These are phyloP conservation scores for Ceraceosorus guamensis DNA, from an alignment of 1,284 basidiomycete genomes.

Conservation along the genomic window DNA sequence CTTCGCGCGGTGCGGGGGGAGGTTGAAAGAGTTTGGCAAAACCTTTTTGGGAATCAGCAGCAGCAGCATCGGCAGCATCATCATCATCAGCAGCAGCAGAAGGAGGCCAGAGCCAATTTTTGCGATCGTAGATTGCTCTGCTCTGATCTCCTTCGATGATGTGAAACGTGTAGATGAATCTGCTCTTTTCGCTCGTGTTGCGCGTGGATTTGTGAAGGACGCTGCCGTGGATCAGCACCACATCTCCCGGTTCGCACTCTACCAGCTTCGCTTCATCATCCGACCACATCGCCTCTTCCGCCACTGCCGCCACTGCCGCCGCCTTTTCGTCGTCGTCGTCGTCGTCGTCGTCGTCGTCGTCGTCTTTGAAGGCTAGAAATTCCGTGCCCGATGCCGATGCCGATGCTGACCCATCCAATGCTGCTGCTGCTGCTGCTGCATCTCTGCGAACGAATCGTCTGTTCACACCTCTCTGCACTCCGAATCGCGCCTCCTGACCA, in stretches of 20 bases:
- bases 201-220: slow-evolving; percentile 38
- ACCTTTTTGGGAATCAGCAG: too few relatives aligned
- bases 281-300: slow-evolving; percentile 27
- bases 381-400: slow-evolving; percentile 24
- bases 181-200: slow-evolving; percentile 20
- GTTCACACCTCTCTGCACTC: slow-evolving; percentile 25
- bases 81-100: too few relatives aligned
- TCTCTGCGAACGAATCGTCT: slow-evolving; percentile 23
- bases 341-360: background rate
- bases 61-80: too few relatives aligned
- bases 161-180: slow-evolving; percentile 44
- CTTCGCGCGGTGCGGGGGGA: too few relatives aligned
- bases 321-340: too few relatives aligned
- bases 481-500: slow-evolving; percentile 9
- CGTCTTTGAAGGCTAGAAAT: slow-evolving; percentile 12
- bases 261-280: slow-evolving; percentile 15
- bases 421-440: too few relatives aligned
- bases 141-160: slow-evolving; percentile 34
- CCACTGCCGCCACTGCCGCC: too few relatives aligned
- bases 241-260: slow-evolving; percentile 26
- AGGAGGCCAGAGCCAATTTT: slow-evolving; percentile 36
- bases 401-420: slow-evolving; percentile 8
- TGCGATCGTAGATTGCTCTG: slow-evolving; percentile 23
- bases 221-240: slow-evolving; percentile 39
- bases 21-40: too few relatives aligned